Evolutionary conservation across 2,329 filamentous ascomycete species (phyloP), one percentile per base, ranked within the genome.

Genomic region (Ophiosphaerella narmari): DNA sequence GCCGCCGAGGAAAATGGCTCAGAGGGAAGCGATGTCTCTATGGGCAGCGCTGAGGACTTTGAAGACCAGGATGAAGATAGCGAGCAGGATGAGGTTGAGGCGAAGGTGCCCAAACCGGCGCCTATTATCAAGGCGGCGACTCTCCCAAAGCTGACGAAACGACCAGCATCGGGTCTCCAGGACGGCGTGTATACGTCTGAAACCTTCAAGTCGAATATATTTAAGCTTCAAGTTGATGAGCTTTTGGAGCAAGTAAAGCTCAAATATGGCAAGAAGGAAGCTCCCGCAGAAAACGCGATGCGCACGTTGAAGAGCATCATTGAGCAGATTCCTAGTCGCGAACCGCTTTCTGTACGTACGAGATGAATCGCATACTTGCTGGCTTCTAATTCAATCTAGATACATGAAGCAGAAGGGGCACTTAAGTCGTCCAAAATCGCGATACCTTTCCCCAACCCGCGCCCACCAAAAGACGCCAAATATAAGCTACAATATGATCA

Each of bases 381-480:
- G 3, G 8, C 26, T 39, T 34, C 60, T 70, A 45, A 69, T 38
- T 2, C 16, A 33, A 0, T n/a, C 5, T 58, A 91, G 88, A 81
- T 94, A 44, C 61, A 75, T 31, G 85, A 94, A 61, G 91, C 90
- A 0, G 78, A 86, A 66, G 83, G 82, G 53, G 82, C 90, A 18
- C 65, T 86, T 62, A 84, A 89, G 60, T 80, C 80, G 35, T 80
- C 86, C 66, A 84, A 84, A 41, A 81, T 96, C 50, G 74, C 78
- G n/a, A 82, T 96, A 40, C 94, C 94, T 0, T 97, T 91, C 66
- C 91, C 93, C 13, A 81, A 87, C n/a, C 91, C 91, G 14, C 85
- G 80, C 43, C 92, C 93, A 1, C 78, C 83, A 9, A 84, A 85
- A 63, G 87, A 93, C 70, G 85, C 86, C 29, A 88, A 89, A 44